Evolutionary conservation across 176 grass and related monocot genomes (phyloP), one percentile per base, ranked within the genome.

Genomic region (Triticum urartu): DNA sequence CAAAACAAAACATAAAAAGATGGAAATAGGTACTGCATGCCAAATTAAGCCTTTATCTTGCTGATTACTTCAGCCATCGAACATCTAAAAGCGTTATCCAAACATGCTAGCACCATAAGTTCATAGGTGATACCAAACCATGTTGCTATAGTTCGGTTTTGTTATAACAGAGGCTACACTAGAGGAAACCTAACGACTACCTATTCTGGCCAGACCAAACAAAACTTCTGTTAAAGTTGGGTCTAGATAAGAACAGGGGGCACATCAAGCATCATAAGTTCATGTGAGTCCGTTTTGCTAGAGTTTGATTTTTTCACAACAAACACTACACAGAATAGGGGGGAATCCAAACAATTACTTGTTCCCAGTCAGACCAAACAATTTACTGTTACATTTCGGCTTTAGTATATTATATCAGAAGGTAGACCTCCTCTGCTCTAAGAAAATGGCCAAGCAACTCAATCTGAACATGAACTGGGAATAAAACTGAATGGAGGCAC

Each of bases 21-120:
- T 66, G 43, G 1, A 15, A 43, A 45, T 43, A 48, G 13, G 40
- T 3, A 36, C 2, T 52, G 64, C 12, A 30, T 72, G 24, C 11
- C 28, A 80, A 13, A 34, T 48, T 36, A 38, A 72, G 66, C 5
- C 2, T 80, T 35, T 15, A 42, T 21, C 40, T 43, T 9, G 20
- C 75, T 32, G 9, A 72, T 15, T 28, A 38, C 17, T 38, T 40
- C 71, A 82, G 40, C 5, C 21, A 4, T 22, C 47, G 10, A 0
- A 11, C 47, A 22, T 52, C 33, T 18, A 78, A 11, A 64, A 63
- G 12, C 3, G n/a, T 3, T 32, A 81, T 10, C 1, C 61, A 89
- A 76, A 36, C 83, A 81, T 68, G 47, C 34, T 9, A 43, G 34
- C 21, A 75, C 40, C 40, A 74, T 48, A 75, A 75, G 42, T 52